Conservation (phyloP, 768 basidiomycete species). For the Macrolepiota fuliginosa region DNA sequence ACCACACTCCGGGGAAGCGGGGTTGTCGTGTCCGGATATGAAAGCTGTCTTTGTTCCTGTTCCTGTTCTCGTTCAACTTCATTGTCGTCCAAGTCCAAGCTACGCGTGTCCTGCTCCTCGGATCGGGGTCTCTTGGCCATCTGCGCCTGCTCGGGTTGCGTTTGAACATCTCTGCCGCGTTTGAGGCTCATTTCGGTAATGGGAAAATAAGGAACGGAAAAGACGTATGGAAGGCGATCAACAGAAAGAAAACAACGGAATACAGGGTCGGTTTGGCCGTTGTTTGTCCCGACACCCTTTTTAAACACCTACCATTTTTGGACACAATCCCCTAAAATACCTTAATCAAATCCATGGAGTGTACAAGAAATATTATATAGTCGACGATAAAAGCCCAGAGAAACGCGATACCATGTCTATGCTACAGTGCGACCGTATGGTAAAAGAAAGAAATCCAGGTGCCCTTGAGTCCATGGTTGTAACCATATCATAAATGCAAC, state of each 20-base stretch:
- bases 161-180: not conserved
- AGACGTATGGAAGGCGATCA: slow-evolving; percentile 3
- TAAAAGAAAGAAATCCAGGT: not conserved
- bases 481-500: not conserved
- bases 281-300: slow-evolving; percentile 3
- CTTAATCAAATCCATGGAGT: not conserved
- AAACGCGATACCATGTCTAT: not conserved
- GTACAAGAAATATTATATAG: not conserved
- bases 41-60: not conserved
- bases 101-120: not conserved
- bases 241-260: not conserved
- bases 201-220: not conserved
- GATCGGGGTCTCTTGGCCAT: not conserved
- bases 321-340: not conserved
- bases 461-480: not conserved
- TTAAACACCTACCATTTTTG: not conserved
- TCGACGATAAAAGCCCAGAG: not conserved
- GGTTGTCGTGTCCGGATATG: not conserved
- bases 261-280: not conserved
- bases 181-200: slow-evolving; percentile 2
- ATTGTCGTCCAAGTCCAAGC: not conserved
- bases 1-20: slow-evolving; percentile 5
- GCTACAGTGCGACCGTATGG: not conserved
- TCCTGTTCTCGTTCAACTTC: not conserved
- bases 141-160: not conserved